Conservation (phyloP, 2,329 filamentous ascomycete genomes). For the Xylaria arbuscula region DNA sequence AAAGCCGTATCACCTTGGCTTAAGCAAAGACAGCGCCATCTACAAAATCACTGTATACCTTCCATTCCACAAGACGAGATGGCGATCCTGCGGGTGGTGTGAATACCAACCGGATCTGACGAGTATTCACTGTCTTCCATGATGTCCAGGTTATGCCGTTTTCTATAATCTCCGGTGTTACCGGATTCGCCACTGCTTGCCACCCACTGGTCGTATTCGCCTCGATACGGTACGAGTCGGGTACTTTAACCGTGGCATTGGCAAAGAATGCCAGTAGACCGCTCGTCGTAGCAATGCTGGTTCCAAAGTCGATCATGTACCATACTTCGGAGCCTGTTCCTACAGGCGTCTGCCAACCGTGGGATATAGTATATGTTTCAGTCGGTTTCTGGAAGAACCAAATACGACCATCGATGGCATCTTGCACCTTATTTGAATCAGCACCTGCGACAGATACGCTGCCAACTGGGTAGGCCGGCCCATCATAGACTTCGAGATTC, state of each 20-base stretch:
- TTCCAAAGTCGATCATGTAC: conserved; percentile 34
- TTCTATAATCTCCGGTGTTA: conserved; percentile 19
- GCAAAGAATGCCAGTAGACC: conserved; percentile 25
- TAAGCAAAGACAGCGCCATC: conserved; percentile 25
- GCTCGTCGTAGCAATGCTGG: conserved; percentile 19
- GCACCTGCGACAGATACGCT: conserved; percentile 28
- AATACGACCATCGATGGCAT: conserved; percentile 34
- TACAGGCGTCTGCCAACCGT: conserved; percentile 31
- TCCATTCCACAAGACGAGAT: conserved; percentile 32
- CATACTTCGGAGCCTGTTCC: conserved; percentile 29
- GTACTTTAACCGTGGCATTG: conserved; percentile 1
- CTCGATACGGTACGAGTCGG: conserved; percentile 26
- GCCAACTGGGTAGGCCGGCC: conserved; percentile 25
- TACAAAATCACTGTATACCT: conserved; percentile 29
- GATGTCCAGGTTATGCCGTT: conserved; percentile 30
- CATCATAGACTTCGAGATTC: conserved; percentile 9
- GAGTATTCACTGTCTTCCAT: conserved; percentile 23
- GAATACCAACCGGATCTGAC: conserved; percentile 30
- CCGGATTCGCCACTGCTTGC: conserved; percentile 16
- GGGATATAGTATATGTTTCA: conserved; percentile 30
- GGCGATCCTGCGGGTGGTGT: conserved; percentile 15
- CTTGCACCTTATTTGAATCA: conserved; percentile 30
- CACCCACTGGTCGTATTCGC: conserved; percentile 16
- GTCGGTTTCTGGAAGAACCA: conserved; percentile 34
- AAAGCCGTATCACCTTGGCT: neutral